A percentile compares a stretch with the other conserved stretches of the same genome.
These are phyloP conservation scores for Salix udensis DNA, from an alignment of 345 rosid species.

Conservation along the genomic window DNA sequence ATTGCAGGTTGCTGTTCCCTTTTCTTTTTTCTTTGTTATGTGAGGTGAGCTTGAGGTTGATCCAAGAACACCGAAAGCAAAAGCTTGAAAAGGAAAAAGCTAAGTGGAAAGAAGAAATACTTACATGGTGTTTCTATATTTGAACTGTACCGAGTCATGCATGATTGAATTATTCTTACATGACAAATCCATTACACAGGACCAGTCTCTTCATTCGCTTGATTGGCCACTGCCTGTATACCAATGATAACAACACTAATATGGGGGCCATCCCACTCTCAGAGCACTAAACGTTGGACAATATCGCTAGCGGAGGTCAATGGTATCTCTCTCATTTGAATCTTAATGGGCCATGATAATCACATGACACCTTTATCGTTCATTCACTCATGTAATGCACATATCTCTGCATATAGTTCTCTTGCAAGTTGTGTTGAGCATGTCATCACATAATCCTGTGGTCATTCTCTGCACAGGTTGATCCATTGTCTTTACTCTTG, in stretches of 20 bases:
- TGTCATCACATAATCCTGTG: slow-evolving; percentile 16
- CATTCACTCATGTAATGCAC: slow-evolving; percentile 24
- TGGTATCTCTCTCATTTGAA: slow-evolving; percentile 36
- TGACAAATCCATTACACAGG: slow-evolving; percentile 32
- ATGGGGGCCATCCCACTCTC: slow-evolving; percentile 53
- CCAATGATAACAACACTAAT: slow-evolving; percentile 37
- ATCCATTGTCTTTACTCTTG: slow-evolving; percentile 4
- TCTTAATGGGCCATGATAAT: slow-evolving; percentile 38
- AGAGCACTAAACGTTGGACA: slow-evolving; percentile 39
- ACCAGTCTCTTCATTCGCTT: slow-evolving; percentile 30
- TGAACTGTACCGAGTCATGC: slow-evolving; percentile 43
- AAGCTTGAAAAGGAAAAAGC: slow-evolving; percentile 25
- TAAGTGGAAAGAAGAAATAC: slow-evolving; percentile 15
- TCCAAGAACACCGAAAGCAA: slow-evolving; percentile 19
- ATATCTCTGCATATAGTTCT: slow-evolving; percentile 20
- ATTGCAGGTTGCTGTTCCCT: slow-evolving; percentile 1
- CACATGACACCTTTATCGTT: slow-evolving; percentile 27
- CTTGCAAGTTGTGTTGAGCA: slow-evolving; percentile 25
- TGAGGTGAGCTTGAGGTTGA: slow-evolving; percentile 27
- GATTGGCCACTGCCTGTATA: slow-evolving; percentile 41
- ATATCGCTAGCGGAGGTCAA: slow-evolving; percentile 41
- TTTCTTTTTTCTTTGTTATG: slow-evolving; percentile 22
- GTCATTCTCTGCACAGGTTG: slow-evolving; percentile 15
- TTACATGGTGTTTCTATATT: slow-evolving; percentile 30
- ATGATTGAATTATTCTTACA: slow-evolving; percentile 39